Base-by-base conservation (phyloP, 2,329 filamentous ascomycete genomes). In the Stachybotrys elegans region DNA sequence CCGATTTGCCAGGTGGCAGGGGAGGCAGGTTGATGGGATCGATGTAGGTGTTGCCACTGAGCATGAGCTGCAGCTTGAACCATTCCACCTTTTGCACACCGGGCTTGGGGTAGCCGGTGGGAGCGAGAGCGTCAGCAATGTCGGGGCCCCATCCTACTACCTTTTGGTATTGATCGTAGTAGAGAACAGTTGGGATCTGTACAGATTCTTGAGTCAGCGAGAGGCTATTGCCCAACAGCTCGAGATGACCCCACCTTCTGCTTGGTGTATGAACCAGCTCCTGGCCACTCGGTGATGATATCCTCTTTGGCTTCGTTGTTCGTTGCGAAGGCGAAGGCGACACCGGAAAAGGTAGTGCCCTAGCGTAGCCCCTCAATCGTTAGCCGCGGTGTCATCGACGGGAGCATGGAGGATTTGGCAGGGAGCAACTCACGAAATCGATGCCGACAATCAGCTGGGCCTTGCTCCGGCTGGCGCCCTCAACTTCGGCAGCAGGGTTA, bases 141-240 rank as follows among this genome's bases (percentile, higher is more conserved):
- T 98, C 93, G 45, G 92, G 91, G 50, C 93, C 93, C 93, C 93
- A 98, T 57, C 93, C 93, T n/a, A 97, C 93, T 40, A 98, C 93
- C 68, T 97, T 96, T 62, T 98, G 93, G 67, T 96, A 95, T 69
- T 97, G 92, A 63, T 98, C 93, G 64, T 98, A 98, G 74, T 98
- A 98, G 48, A 98, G 80, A n/a, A 98, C 93, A 13, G 93, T 97
- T 14, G 93, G 93, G 57, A 98, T 97, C 93, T 95, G 59, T 22
- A 19, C 19, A 23, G 21, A n/a, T 44, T 51, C 14, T 20, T 5
- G 13, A 21, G n/a, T 37, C 27, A 22, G 22, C 11, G 17, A 4
- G 38, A 25, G 13, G 22, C 17, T 40, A 22, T n/a, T n/a, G n/a
- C n/a, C n/a, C n/a, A n/a, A n/a, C n/a, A n/a, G n/a, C n/a, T 22